Evolutionary conservation across 176 grass and related monocot genomes (phyloP), one percentile per base, ranked within the genome.

Genomic region (Cymbopogon citratus): DNA sequence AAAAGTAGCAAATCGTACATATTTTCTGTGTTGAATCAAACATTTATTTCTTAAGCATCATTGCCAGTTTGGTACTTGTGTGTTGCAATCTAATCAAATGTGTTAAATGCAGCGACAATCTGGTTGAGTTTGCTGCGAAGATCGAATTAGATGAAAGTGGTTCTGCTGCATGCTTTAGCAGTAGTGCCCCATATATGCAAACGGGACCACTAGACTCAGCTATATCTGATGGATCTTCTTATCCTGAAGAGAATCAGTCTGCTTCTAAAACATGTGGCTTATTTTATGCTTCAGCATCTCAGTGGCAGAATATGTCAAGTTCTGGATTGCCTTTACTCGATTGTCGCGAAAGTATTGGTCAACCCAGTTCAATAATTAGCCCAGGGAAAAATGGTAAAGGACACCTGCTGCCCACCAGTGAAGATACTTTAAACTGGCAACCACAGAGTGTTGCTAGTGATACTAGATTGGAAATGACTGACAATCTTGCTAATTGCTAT

Each of bases 221-320:
- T 78, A n/a, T 86, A 73, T 82, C 67, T 86, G 79, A 86, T 86
- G 83, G 73, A 48, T 82, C 78, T 73, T 81, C 78, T 82, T 86
- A 33, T 77, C 75, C 68, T 78, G 83, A 78, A 66, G 78, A 89
- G 3, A 67, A 66, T 78, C 79, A 78, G 35, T 89, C 83, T 89
- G 86, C 45, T 78, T 86, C 78, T 66, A 78, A 89, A 59, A 59
- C 77, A 57, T 78, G 44, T 89, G 87, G 79, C 66, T 45, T 89
- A 45, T 36, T 78, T 86, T 86, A 49, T 63, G 71, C 74, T 73
- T 66, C 83, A 61, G 66, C 83, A 31, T 78, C 45, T 78, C 87
- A 82, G 44, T 78, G 73, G 83, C 69, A 45, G 77, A 82, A 41
- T 23, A 66, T 49, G 6, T 65, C 88, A 21, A 72, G 45, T 90